Percentiles rank a stretch among this genome's conserved stretches.
Conservation (phyloP, 139 green algal species). For the Tetraselmis chui region DNA sequence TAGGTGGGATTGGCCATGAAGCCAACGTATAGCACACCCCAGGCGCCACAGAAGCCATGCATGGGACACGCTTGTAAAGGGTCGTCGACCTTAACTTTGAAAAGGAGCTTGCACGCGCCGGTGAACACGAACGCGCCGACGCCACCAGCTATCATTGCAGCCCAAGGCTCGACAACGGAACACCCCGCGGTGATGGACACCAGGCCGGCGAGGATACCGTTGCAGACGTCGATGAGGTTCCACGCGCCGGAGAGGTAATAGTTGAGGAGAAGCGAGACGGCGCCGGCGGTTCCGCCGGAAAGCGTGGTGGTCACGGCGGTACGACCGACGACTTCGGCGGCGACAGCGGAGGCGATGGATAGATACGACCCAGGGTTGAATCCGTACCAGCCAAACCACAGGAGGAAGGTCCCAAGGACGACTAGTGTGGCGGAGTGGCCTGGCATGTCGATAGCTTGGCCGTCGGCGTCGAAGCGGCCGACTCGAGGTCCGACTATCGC, state of each 20-base stretch:
- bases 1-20: conserved; percentile 42
- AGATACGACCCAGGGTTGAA: conserved; percentile 74
- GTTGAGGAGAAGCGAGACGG: conserved; percentile 39
- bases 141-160: conserved; percentile 67
- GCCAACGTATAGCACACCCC: conserved; percentile 45
- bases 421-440: conserved; percentile 60
- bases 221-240: conserved; percentile 72
- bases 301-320: conserved; percentile 81
- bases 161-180: conserved; percentile 72
- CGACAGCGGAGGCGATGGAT: conserved; percentile 26
- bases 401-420: conserved; percentile 65
- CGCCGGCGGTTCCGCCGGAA: conserved; percentile 43
- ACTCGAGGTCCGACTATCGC: conserved; percentile 82
- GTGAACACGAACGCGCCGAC: conserved; percentile 46
- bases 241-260: conserved; percentile 37
- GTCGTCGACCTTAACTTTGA: conserved; percentile 60
- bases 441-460: conserved; percentile 62
- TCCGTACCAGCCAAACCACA: conserved; percentile 92
- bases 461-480: conserved; percentile 75
- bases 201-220: conserved; percentile 70
- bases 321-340: conserved; percentile 16
- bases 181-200: conserved; percentile 69
- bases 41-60: conserved; percentile 60
- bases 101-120: conserved; percentile 34
- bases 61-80: conserved; percentile 60